Evolutionary conservation across 768 basidiomycete genomes (phyloP).

Genomic region (Lepiota venenata): DNA sequence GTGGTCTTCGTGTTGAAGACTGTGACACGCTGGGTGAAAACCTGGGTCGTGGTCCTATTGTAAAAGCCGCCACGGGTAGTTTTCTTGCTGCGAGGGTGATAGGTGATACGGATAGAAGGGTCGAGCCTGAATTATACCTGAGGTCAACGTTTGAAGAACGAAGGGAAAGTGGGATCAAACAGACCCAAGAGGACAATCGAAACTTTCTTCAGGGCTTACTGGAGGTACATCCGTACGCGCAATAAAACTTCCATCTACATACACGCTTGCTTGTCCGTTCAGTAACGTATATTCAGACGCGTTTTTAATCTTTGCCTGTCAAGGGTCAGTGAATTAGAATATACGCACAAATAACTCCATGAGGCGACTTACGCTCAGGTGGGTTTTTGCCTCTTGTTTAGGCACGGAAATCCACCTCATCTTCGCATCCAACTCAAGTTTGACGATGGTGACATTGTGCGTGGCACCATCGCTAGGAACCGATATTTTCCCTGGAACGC

Average conservation of each 20-base stretch:
- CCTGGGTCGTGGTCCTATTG: slow-evolving; percentile 27
- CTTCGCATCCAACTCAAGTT: slow-evolving; percentile 31
- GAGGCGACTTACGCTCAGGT: slow-evolving; percentile 29
- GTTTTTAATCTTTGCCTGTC: slow-evolving; percentile 48
- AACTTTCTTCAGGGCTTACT: slow-evolving; percentile 40
- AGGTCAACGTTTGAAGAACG: background rate
- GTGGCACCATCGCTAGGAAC: slow-evolving; percentile 37
- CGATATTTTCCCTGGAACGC: slow-evolving; percentile 36
- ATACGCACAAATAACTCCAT: background rate
- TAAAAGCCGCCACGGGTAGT: slow-evolving; percentile 30
- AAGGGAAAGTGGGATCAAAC: slow-evolving; percentile 9
- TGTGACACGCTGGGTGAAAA: slow-evolving; percentile 35
- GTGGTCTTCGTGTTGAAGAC: slow-evolving; percentile 37
- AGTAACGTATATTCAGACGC: slow-evolving; percentile 51
- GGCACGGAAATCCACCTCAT: slow-evolving; percentile 44
- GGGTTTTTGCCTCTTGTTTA: slow-evolving; percentile 32
- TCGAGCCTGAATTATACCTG: slow-evolving; percentile 26
- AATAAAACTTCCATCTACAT: slow-evolving; percentile 56
- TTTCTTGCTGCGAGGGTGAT: slow-evolving; percentile 34
- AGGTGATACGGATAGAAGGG: slow-evolving; percentile 37
- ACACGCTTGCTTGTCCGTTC: slow-evolving; percentile 44
- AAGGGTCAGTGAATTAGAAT: background rate
- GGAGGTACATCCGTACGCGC: slow-evolving; percentile 39
- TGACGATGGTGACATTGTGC: slow-evolving; percentile 39
- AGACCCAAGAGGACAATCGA: slow-evolving; percentile 44